These are phyloP conservation scores for Avena atlantica DNA, from an alignment of 176 grass and related monocot genomes.

Conservation along the genomic window DNA sequence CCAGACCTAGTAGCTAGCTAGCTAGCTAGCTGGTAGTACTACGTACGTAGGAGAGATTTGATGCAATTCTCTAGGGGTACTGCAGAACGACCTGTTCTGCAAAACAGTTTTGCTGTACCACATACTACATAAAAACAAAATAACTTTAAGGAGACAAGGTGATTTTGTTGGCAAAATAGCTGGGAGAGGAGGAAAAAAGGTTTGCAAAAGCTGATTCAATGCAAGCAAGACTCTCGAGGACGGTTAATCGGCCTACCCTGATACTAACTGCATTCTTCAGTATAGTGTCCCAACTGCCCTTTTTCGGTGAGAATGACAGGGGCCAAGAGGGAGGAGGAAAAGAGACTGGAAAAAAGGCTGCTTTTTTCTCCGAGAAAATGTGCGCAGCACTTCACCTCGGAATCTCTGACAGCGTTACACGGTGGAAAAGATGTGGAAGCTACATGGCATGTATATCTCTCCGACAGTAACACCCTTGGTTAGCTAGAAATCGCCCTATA, in stretches of 20 bases:
- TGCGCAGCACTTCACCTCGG: slow-evolving; percentile 23
- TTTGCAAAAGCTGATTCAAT: neutral
- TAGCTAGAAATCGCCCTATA: slow-evolving; percentile 28
- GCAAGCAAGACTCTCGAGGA: neutral
- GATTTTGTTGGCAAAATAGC: neutral
- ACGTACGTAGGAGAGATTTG: neutral
- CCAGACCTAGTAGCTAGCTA: neutral
- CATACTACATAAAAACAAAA: neutral
- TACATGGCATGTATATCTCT: slow-evolving; percentile 17
- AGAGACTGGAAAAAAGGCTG: slow-evolving; percentile 6
- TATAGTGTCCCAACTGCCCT: slow-evolving; percentile 23
- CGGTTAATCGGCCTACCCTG: neutral
- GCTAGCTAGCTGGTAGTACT: neutral
- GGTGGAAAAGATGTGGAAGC: slow-evolving; percentile 28
- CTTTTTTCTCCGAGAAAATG: slow-evolving; percentile 44
- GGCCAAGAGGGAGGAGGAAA: slow-evolving; percentile 20
- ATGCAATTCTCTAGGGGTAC: neutral
- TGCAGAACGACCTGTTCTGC: neutral
- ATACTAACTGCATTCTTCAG: slow-evolving; percentile 30
- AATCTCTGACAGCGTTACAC: slow-evolving; percentile 29
- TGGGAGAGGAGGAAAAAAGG: neutral
- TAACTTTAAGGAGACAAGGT: neutral
- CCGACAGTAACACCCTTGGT: slow-evolving; percentile 38
- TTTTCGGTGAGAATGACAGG: slow-evolving; percentile 43
- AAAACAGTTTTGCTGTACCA: neutral